Evolutionary conservation across 768 basidiomycete genomes (phyloP), one percentile per base, ranked within the genome.

Genomic region (Boletus coccyginus): DNA sequence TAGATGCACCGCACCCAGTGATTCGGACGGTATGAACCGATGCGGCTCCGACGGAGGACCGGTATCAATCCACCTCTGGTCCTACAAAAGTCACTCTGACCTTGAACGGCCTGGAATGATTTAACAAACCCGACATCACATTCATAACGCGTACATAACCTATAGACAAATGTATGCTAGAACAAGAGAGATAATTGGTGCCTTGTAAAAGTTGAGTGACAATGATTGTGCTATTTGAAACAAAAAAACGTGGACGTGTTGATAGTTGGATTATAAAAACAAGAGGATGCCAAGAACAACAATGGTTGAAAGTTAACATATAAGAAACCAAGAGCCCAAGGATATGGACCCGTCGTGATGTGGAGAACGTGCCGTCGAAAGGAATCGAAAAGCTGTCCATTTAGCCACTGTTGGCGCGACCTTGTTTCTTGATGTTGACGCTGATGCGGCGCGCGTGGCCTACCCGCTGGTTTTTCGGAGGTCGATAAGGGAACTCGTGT

Each of bases 361-460:
- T 35, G 10, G 13, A 35, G 10, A 27, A 21, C 39, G 27, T 27
- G 27, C 7, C 14, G 14, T 16, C 7, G 44, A 29, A 16, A 48
- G 17, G 19, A 45, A 44, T 19, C 16, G 19, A 3, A 36, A 32
- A 14, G 6, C 21, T 3, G 7, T 2, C 8, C 32, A 31, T 69
- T 21, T 49, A 70, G 10, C 52, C 53, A 14, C 63, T 60, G 35
- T 29, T 44, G 14, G 44, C 31, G 5, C 58, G 52, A 53, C 16
- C 32, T 0, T 56, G 54, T 46, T 71, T 72, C 64, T 71, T 75
- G 63, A 75, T 53, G 41, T 66, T 56, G 55, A 77, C 71, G 54
- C 73, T 78, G 57, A 77, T 67, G 14, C 77, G 74, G 31, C 72
- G 69, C 13, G 73, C 70, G 40, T 78, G 76, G 7, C 77, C 77